A percentile compares a stretch with the other conserved stretches of the same genome.
phyloP scores from a whole-genome alignment of 2,329 filamentous ascomycete species.

The Microdochium nivale region DNA sequence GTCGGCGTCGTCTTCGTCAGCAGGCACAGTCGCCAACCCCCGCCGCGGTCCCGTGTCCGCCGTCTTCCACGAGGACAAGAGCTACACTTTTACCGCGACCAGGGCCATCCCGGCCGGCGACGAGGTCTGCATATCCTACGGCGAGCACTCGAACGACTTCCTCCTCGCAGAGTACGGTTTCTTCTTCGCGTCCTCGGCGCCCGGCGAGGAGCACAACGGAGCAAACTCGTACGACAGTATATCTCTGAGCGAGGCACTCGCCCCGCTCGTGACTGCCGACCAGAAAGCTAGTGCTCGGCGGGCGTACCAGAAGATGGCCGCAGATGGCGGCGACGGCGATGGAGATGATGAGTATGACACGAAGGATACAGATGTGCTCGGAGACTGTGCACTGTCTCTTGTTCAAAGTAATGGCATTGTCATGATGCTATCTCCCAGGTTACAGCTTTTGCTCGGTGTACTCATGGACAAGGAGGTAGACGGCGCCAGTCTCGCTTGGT shows the following conservation, averaged over 20 bases:
- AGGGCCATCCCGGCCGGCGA: constrained; percentile 44
- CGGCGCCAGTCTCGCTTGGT: too few species aligned
- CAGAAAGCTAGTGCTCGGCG: background rate
- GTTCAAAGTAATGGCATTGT: background rate
- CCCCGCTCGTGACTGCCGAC: background rate
- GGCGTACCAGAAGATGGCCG: background rate
- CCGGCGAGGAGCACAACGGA: background rate
- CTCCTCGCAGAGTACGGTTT: constrained; percentile 61
- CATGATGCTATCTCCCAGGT: too few species aligned
- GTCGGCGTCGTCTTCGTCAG: too few species aligned
- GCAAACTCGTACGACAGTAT: background rate
- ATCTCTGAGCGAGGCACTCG: background rate
- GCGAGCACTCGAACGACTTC: constrained; percentile 63
- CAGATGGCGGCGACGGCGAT: background rate
- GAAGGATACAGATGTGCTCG: background rate
- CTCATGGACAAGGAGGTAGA: too few species aligned
- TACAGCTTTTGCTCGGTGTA: too few species aligned
- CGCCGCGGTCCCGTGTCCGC: constrained; percentile 22
- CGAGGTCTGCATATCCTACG: constrained; percentile 64
- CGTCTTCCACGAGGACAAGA: constrained; percentile 31
- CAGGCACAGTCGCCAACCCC: constrained; percentile 27
- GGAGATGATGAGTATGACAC: background rate
- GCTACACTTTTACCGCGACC: constrained; percentile 47
- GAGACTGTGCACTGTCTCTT: background rate
- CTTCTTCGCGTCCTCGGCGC: constrained; percentile 16